Percentiles rank a stretch among this genome's conserved stretches.
Evolutionary conservation across 805 yeast genomes (phyloP).

Genomic region (Metschnikowia henanensis): DNA sequence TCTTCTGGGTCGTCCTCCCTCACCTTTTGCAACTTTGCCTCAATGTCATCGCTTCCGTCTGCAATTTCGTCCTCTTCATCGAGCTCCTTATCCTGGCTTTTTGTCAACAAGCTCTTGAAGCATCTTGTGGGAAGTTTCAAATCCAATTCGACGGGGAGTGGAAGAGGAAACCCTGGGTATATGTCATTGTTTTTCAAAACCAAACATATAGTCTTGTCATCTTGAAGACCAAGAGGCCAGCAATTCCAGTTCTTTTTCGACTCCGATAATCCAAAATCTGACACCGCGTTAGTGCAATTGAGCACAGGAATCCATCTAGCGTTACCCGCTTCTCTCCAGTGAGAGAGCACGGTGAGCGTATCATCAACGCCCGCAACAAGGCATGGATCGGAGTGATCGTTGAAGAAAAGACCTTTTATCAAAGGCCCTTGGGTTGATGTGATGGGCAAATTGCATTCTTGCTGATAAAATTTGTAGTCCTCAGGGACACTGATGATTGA

Average conservation of each 20-base stretch:
- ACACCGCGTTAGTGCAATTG: slow-evolving; percentile 48
- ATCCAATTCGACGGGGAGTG: slow-evolving; percentile 78
- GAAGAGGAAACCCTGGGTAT: slow-evolving; percentile 82
- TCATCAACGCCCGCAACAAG: slow-evolving; percentile 74
- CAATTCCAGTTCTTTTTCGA: slow-evolving; percentile 56
- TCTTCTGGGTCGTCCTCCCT: slow-evolving; percentile 55
- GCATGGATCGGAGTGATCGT: slow-evolving; percentile 88
- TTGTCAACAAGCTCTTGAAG: slow-evolving; percentile 23
- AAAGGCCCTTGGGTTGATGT: slow-evolving; percentile 31
- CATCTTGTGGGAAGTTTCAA: slow-evolving; percentile 60
- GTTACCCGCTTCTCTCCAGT: slow-evolving; percentile 77
- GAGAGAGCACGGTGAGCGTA: slow-evolving; percentile 62
- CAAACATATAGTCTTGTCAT: slow-evolving; percentile 70
- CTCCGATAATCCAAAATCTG: slow-evolving; percentile 49
- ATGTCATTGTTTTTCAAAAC: slow-evolving; percentile 61
- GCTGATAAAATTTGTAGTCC: slow-evolving; percentile 41
- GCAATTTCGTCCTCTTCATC: slow-evolving; percentile 22
- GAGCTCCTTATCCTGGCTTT: slow-evolving; percentile 25
- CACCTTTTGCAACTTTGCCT: slow-evolving; percentile 12
- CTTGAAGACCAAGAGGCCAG: slow-evolving; percentile 86
- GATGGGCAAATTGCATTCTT: slow-evolving; percentile 39
- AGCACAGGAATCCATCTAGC: slow-evolving; percentile 87
- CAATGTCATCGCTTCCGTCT: slow-evolving; percentile 17
- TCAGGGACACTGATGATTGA: slow-evolving; percentile 48
- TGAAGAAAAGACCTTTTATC: slow-evolving; percentile 76